Evolutionary conservation across 371 early-diverging fungal species (phyloP), one percentile per base, ranked within the genome.

Genomic region (Apophysomyces ossiformis): DNA sequence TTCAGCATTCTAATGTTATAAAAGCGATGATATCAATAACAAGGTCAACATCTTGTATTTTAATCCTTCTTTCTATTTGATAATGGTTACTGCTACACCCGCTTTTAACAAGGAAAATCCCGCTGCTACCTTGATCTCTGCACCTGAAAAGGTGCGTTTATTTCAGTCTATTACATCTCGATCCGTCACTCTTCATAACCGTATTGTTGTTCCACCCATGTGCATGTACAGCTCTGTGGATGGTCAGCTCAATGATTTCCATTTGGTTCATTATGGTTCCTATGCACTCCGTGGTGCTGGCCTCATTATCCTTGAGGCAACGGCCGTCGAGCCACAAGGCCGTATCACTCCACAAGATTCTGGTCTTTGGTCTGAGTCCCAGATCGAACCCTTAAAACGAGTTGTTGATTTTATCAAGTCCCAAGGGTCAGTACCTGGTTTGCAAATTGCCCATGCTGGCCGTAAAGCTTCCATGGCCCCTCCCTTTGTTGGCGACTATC

Each of bases 381-480:
- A 95, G 15, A 85, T 91, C 16, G 76, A 68, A 0, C 75, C 82
- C 5, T 63, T 92, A 21, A 79, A 78, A 58, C 84, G 84, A 13
- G 83, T 94, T 1, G 89, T 83, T 13, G 81, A 86, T 61, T 83
- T 85, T 68, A 71, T 86, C 57, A 91, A 95, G 64, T 76, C 81
- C 7, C 86, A 86, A 59, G 90, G 89, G 13, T 66, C 79, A 21
- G 72, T 83, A 36, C 67, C 85, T 6, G 94, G 87, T 50, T 81
- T 94, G 58, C 96, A 96, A 66, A 73, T 96, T 7, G 92, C 86
- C 0, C 95, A 95, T 66, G 92, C 93, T 11, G 96, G 96, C 11
- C 80, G 95, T 44, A 94, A 95, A 67, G 88, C 91, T 1, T 90
- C 90, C 7, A 85, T 81, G 21, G 74, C 76, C 18, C 82, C 90